These are phyloP conservation scores for Colletotrichum costaricense DNA, from an alignment of 2,329 filamentous ascomycete species.

Conservation along the genomic window DNA sequence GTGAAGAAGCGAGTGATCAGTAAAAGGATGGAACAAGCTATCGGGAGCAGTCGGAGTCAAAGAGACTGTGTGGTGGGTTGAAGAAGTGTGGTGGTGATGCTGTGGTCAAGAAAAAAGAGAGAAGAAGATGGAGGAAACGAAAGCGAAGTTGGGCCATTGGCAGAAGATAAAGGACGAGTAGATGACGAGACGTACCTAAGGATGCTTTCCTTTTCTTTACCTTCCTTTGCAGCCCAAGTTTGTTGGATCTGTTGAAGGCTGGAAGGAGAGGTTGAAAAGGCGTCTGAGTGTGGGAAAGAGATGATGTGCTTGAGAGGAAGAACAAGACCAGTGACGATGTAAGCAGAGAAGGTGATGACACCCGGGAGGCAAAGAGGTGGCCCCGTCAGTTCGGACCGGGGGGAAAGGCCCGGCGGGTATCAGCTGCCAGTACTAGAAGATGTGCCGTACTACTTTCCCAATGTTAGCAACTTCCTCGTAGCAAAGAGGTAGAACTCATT, in stretches of 20 bases:
- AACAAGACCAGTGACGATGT: constrained; percentile 12
- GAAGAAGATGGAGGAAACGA: constrained; percentile 40
- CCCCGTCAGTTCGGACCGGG: neutral
- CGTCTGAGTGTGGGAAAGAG: constrained; percentile 5
- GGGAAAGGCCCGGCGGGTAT: neutral
- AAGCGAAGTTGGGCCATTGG: constrained; percentile 35
- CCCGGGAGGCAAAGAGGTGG: neutral
- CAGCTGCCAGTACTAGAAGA: neutral
- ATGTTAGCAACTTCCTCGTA: constrained; percentile 1
- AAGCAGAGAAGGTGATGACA: neutral
- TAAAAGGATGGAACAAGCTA: constrained; percentile 71
- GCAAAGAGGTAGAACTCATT: neutral
- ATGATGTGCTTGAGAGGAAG: constrained; percentile 5
- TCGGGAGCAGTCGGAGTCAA: constrained; percentile 60
- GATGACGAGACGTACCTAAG: constrained; percentile 28
- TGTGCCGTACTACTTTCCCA: constrained; percentile 4
- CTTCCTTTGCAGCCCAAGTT: neutral
- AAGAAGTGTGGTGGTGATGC: constrained; percentile 54
- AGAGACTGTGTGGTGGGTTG: constrained; percentile 51
- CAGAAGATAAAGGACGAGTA: constrained; percentile 41
- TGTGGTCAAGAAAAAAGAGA: constrained; percentile 45
- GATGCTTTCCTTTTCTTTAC: constrained; percentile 18
- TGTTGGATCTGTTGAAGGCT: neutral
- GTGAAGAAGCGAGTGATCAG: constrained; percentile 65
- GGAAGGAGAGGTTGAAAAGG: constrained; percentile 7